These are phyloP conservation scores for Phanerochaete sordida DNA, from an alignment of 768 basidiomycete species.

Conservation along the genomic window DNA sequence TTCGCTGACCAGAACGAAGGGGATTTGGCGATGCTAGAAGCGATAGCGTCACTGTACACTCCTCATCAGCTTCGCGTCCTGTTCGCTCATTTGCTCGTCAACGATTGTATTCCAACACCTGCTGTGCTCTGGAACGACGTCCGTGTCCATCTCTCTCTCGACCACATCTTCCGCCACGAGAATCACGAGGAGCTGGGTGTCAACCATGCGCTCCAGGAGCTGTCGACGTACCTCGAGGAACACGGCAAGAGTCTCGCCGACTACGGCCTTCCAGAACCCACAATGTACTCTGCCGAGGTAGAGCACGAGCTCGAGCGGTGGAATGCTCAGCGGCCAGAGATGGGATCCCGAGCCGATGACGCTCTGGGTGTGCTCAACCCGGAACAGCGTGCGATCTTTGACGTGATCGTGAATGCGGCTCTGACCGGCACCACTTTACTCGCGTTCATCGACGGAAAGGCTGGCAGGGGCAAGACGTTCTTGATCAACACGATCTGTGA, in stretches of 20 bases:
- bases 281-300: conserved; percentile 24
- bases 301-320: conserved; percentile 15
- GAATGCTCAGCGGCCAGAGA: conserved; percentile 6
- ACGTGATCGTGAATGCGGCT: conserved; percentile 14
- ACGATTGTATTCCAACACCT: conserved; percentile 26
- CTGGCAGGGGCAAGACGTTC: conserved; percentile 40
- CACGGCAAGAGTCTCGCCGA: conserved; percentile 23
- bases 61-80: conserved; percentile 36
- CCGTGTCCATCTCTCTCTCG: conserved; percentile 18
- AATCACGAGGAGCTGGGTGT: conserved; percentile 16
- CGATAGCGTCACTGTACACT: conserved; percentile 26
- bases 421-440: conserved; percentile 11
- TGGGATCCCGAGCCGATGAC: conserved; percentile 10
- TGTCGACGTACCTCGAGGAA: conserved; percentile 21
- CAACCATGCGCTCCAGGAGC: conserved; percentile 22
- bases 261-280: conserved; percentile 30
- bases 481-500: conserved; percentile 32
- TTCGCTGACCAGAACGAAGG: conserved; percentile 25
- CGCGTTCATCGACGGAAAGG: conserved; percentile 36
- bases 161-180: conserved; percentile 18
- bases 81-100: conserved; percentile 35
- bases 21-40: conserved; percentile 32
- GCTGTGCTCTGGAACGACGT: conserved; percentile 27
- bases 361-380: conserved; percentile 16
- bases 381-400: conserved; percentile 23